Evolutionary conservation across 1,139 yeast species (phyloP).

Genomic region (Eremothecium sinecaudum): DNA sequence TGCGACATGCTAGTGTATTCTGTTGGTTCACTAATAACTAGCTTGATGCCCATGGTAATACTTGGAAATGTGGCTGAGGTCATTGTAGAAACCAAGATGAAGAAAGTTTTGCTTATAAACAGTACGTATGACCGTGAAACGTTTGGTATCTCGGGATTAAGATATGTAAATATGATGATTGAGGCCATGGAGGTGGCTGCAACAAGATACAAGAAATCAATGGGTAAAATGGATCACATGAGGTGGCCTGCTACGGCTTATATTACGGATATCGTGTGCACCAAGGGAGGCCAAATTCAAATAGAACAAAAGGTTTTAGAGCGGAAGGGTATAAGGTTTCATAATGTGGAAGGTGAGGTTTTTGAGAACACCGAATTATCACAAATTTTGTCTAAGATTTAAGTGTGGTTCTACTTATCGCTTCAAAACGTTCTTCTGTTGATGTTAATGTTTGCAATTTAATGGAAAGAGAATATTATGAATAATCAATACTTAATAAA

Average conservation of each 20-base stretch:
- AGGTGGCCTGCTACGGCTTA: slow-evolving; percentile 4
- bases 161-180: slow-evolving; percentile 44
- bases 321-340: slow-evolving; percentile 39
- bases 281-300: slow-evolving; percentile 38
- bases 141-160: slow-evolving; percentile 50
- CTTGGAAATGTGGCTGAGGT: slow-evolving; percentile 66
- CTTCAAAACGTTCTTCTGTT: too few relatives aligned
- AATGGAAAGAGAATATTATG: too few relatives aligned
- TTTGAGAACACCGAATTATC: slow-evolving; percentile 32
- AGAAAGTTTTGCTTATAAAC: slow-evolving; percentile 53
- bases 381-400: slow-evolving; percentile 31
- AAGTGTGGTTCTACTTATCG: too few relatives aligned
- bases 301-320: slow-evolving; percentile 39
- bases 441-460: too few relatives aligned
- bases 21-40: slow-evolving; percentile 83
- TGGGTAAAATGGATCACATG: slow-evolving; percentile 4
- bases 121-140: slow-evolving; percentile 76
- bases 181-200: slow-evolving; percentile 19
- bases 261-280: slow-evolving; percentile 49
- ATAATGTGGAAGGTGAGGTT: slow-evolving; percentile 34
- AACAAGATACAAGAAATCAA: slow-evolving; percentile 1
- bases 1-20: slow-evolving; percentile 61
- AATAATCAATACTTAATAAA: too few relatives aligned
- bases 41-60: slow-evolving; percentile 68
- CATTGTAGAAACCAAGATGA: slow-evolving; percentile 31